Conservation (phyloP, 192 early-diverging fungal genomes). For the Oehlia diaphana region DNA sequence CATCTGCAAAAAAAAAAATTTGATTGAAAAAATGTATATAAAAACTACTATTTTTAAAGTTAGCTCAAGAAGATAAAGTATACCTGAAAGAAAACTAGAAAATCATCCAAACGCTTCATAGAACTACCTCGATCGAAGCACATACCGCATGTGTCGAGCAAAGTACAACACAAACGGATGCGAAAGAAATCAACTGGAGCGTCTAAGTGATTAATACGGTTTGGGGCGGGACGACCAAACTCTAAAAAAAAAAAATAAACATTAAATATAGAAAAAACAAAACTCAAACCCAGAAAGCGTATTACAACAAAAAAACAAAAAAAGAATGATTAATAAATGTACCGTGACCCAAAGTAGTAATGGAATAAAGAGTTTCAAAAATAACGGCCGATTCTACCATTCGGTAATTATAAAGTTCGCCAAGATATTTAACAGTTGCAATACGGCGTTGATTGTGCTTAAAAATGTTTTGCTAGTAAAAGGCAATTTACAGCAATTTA, state of each 20-base stretch:
- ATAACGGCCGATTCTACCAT: slow-evolving; percentile 77
- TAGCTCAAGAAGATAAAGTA: neutral
- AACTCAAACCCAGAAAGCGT: neutral
- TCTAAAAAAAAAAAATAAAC: slow-evolving; percentile 35
- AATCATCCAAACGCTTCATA: slow-evolving; percentile 69
- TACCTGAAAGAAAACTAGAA: slow-evolving; percentile 82
- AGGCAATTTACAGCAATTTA: neutral
- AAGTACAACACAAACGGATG: slow-evolving; percentile 78
- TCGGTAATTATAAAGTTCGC: slow-evolving; percentile 90
- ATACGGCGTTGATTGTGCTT: slow-evolving; percentile 91
- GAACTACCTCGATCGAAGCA: slow-evolving; percentile 72
- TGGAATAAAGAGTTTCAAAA: slow-evolving; percentile 83
- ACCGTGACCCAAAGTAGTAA: slow-evolving; percentile 86
- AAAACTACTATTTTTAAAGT: neutral
- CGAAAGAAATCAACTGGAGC: slow-evolving; percentile 90
- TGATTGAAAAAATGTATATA: neutral
- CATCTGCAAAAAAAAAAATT: slow-evolving; percentile 52
- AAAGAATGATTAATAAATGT: neutral
- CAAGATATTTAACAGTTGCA: slow-evolving; percentile 78
- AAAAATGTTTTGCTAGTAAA: slow-evolving; percentile 75
- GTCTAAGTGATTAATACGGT: slow-evolving; percentile 68
- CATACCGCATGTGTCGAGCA: slow-evolving; percentile 86
- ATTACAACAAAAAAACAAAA: neutral
- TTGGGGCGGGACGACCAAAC: slow-evolving; percentile 51
- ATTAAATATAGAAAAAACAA: neutral